These are phyloP conservation scores for Apocynum venetum DNA, from an alignment of 257 asterid species.

Conservation along the genomic window DNA sequence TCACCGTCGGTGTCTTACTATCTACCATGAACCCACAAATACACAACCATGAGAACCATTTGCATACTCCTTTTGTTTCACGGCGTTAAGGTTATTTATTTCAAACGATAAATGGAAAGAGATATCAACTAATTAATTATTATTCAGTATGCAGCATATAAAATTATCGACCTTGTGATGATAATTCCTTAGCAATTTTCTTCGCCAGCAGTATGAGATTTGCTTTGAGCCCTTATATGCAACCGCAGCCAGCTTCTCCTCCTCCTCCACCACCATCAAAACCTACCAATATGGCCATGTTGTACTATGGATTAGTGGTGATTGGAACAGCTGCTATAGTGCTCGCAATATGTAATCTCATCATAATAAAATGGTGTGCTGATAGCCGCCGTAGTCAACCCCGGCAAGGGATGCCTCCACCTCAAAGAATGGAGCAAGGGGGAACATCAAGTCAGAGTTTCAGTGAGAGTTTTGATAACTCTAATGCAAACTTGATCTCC, in stretches of 20 bases:
- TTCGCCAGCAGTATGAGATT: constrained; percentile 17
- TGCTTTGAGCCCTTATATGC: constrained; percentile 9
- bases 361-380: constrained; percentile 31
- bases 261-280: constrained; percentile 13
- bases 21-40: background rate
- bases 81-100: constrained; percentile 4
- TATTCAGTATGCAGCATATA: background rate
- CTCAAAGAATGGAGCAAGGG: background rate
- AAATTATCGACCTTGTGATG: background rate
- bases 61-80: constrained; percentile 9
- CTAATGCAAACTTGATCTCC: constrained; percentile 16
- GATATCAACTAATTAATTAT: constrained; percentile 1
- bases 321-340: constrained; percentile 25
- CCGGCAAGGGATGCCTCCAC: background rate
- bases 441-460: constrained; percentile 5
- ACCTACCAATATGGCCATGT: constrained; percentile 16
- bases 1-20: background rate
- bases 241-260: constrained; percentile 8
- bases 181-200: background rate
- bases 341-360: constrained; percentile 25
- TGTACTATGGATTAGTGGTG: constrained; percentile 28
- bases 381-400: constrained; percentile 1
- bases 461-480: constrained; percentile 13
- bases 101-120: background rate
- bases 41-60: background rate